phyloP scores from a whole-genome alignment of 2,329 filamentous ascomycete genomes.

The Penicillium sp. region DNA sequence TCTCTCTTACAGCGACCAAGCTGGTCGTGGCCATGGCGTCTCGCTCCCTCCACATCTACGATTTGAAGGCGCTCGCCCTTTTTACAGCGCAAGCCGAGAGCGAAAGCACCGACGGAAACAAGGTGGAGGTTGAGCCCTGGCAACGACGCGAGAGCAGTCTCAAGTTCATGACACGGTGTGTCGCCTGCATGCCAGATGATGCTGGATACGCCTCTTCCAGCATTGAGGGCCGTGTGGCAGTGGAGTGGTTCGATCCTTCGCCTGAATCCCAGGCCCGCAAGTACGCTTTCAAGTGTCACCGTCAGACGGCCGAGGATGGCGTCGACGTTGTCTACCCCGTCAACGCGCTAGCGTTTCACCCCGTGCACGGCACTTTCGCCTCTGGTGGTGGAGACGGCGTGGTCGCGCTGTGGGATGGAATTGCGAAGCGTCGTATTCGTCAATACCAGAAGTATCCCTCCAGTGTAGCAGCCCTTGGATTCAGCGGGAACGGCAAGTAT shows the following conservation, averaged over 20 bases:
- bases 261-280: slow-evolving; percentile 83
- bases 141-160: slow-evolving; percentile 89
- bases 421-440: slow-evolving; percentile 81
- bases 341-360: slow-evolving; percentile 84
- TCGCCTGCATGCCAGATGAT: slow-evolving; percentile 95
- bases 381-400: slow-evolving; percentile 85
- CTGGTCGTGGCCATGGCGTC: slow-evolving; percentile 94
- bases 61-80: slow-evolving; percentile 63
- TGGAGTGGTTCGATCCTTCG: slow-evolving; percentile 95
- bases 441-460: slow-evolving; percentile 82
- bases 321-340: slow-evolving; percentile 86
- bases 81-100: slow-evolving; percentile 48
- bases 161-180: slow-evolving; percentile 90
- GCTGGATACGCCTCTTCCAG: slow-evolving; percentile 86
- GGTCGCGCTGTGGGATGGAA: slow-evolving; percentile 88
- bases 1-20: slow-evolving; percentile 73
- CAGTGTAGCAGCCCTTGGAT: slow-evolving; percentile 71
- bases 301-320: slow-evolving; percentile 61
- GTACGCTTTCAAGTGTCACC: slow-evolving; percentile 98
- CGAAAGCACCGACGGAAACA: slow-evolving; percentile 33
- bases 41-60: slow-evolving; percentile 91
- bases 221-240: slow-evolving; percentile 92
- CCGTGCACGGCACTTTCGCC: slow-evolving; percentile 75
- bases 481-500: slow-evolving; percentile 70
- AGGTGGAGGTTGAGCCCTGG: slow-evolving; percentile 67